Evolutionary conservation across 2,329 filamentous ascomycete species (phyloP).

Genomic region (Hypoxylon sp.): DNA sequence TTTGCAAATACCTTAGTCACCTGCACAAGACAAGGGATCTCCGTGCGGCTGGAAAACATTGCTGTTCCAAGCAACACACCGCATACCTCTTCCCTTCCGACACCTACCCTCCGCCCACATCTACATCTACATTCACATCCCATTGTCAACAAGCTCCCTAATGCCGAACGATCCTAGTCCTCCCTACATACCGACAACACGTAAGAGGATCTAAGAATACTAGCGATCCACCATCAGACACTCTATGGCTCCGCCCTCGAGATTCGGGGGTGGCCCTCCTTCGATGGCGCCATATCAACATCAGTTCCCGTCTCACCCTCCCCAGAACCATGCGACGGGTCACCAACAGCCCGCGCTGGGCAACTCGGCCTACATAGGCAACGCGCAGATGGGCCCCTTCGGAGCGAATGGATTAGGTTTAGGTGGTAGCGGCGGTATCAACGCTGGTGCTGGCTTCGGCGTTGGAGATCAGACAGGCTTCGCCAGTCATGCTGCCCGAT

Average conservation of each 20-base stretch:
- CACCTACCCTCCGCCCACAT: background rate
- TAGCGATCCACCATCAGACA: constrained; percentile 12
- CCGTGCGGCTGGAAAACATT: background rate
- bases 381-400: constrained; percentile 78
- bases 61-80: background rate
- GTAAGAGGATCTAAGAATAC: constrained; percentile 29
- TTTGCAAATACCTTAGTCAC: background rate
- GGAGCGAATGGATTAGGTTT: constrained; percentile 72
- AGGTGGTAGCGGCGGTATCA: constrained; percentile 65
- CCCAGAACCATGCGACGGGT: constrained; percentile 63
- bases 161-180: constrained; percentile 35
- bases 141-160: constrained; percentile 27
- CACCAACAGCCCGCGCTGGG: constrained; percentile 70
- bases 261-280: constrained; percentile 64
- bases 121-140: background rate
- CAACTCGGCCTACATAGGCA: constrained; percentile 80
- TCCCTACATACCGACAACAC: constrained; percentile 34
- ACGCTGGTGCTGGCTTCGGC: constrained; percentile 63
- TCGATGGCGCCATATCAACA: constrained; percentile 64
- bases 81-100: background rate
- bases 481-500: constrained; percentile 87
- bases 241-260: constrained; percentile 58
- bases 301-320: constrained; percentile 69
- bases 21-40: background rate
- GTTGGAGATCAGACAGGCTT: constrained; percentile 79